These are phyloP conservation scores for Coffea humblotiana DNA, from an alignment of 305 asterid species.

Conservation along the genomic window DNA sequence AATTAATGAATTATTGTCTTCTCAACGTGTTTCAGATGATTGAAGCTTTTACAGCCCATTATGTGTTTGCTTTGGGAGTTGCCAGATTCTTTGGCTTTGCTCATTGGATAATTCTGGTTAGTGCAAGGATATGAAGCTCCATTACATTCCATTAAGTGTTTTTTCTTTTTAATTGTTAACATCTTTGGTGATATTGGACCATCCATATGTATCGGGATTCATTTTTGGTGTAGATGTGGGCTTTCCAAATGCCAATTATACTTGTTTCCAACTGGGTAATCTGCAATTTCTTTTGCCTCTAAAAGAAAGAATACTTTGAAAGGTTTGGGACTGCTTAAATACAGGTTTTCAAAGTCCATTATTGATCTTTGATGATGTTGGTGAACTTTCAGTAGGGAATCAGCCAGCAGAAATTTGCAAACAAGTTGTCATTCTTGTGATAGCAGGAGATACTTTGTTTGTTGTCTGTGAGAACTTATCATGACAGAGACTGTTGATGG, in stretches of 20 bases:
- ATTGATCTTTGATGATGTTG: too few species aligned
- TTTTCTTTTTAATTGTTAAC: not conserved
- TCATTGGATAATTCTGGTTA: conserved; percentile 84
- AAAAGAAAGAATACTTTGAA: not conserved
- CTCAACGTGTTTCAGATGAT: conserved; percentile 48
- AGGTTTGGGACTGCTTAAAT: not conserved
- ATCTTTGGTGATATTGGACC: not conserved
- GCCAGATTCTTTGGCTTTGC: conserved; percentile 78
- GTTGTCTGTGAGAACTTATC: too few species aligned
- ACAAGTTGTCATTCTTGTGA: not conserved
- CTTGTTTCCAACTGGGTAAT: not conserved
- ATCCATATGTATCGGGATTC: too few species aligned
- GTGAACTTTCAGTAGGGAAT: not conserved
- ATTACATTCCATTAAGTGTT: not conserved
- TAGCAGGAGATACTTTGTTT: too few species aligned
- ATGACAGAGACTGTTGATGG: not conserved
- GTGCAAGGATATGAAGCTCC: conserved; percentile 7
- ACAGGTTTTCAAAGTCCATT: not conserved
- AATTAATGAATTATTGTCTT: not conserved
- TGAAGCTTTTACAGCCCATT: conserved; percentile 85
- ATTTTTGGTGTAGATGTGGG: too few species aligned
- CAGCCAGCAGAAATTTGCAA: too few species aligned
- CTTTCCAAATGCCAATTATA: not conserved
- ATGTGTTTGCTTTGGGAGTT: conserved; percentile 76
- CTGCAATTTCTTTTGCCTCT: too few species aligned